Conservation (phyloP, 352 stramenopile genomes). For the Phytophthora vignae region DNA sequence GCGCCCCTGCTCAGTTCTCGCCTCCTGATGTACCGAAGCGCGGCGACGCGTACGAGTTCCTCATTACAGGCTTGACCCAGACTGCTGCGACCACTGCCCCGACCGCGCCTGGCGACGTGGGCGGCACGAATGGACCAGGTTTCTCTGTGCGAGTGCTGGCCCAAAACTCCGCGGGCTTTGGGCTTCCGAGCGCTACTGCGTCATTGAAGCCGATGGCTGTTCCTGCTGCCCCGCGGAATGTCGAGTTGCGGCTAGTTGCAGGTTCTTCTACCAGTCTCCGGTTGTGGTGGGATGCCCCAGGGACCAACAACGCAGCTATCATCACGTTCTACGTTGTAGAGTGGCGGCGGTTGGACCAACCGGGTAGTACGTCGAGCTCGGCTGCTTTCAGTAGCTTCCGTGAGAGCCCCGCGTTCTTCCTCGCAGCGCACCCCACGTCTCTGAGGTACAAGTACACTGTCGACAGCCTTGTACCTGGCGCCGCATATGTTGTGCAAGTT, state of each 20-base stretch:
- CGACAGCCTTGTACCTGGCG: slow-evolving; percentile 45
- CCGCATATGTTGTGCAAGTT: slow-evolving; percentile 62
- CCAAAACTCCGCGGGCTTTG: slow-evolving; percentile 70
- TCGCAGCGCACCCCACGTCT: slow-evolving; percentile 53
- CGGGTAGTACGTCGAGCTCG: slow-evolving; percentile 9
- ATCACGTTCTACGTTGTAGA: slow-evolving; percentile 91
- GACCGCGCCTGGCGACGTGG: slow-evolving; percentile 40
- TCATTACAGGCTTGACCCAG: slow-evolving; percentile 60
- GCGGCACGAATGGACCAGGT: slow-evolving; percentile 45
- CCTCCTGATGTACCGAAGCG: slow-evolving; percentile 56
- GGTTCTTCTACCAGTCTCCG: slow-evolving; percentile 69
- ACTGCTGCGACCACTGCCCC: slow-evolving; percentile 38
- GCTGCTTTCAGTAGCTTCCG: slow-evolving; percentile 41
- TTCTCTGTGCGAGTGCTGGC: slow-evolving; percentile 75
- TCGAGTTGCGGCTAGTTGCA: slow-evolving; percentile 84
- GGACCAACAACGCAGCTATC: slow-evolving; percentile 79
- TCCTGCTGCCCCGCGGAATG: slow-evolving; percentile 73
- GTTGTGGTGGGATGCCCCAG: slow-evolving; percentile 90
- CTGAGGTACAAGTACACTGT: slow-evolving; percentile 81
- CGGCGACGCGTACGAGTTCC: slow-evolving; percentile 61
- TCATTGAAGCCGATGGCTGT: slow-evolving; percentile 91
- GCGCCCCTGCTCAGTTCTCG: slow-evolving; percentile 38
- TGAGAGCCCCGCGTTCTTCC: slow-evolving; percentile 56
- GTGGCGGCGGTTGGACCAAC: slow-evolving; percentile 65
- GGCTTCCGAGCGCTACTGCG: slow-evolving; percentile 56